These are phyloP conservation scores for Monosporozyma unispora DNA, from an alignment of 805 yeast genomes.

Conservation along the genomic window DNA sequence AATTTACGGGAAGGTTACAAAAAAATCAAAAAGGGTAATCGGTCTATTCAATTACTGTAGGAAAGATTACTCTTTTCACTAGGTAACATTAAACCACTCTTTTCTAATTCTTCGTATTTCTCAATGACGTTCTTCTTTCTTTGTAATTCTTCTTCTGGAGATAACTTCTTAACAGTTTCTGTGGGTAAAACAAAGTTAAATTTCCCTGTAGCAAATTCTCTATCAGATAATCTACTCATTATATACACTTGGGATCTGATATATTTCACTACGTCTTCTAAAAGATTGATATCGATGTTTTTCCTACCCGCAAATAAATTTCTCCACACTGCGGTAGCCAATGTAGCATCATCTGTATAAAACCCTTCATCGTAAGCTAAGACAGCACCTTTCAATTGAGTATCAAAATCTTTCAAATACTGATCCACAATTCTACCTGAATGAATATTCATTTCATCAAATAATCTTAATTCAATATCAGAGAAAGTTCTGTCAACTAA, in stretches of 20 bases:
- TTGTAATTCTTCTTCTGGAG: constrained; percentile 51
- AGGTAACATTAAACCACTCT: constrained; percentile 40
- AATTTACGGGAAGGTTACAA: too few species aligned
- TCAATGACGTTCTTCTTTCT: constrained; percentile 42
- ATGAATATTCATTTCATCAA: constrained; percentile 75
- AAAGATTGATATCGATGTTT: constrained; percentile 68
- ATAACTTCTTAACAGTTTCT: constrained; percentile 63
- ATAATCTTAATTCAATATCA: constrained; percentile 80
- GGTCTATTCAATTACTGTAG: constrained; percentile 37
- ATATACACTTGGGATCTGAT: constrained; percentile 85
- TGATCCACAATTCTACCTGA: constrained; percentile 77
- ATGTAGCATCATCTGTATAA: constrained; percentile 63
- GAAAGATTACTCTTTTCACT: constrained; percentile 48
- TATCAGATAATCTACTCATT: constrained; percentile 72
- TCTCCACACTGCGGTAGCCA: constrained; percentile 81
- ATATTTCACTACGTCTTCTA: constrained; percentile 85
- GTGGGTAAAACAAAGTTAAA: constrained; percentile 79
- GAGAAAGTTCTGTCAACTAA: constrained; percentile 80
- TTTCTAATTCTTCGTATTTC: constrained; percentile 43
- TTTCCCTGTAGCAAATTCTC: constrained; percentile 88
- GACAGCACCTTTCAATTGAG: constrained; percentile 82
- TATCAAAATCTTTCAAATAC: constrained; percentile 80
- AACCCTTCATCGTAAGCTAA: constrained; percentile 91
- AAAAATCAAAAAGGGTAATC: not conserved
- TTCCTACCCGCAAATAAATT: constrained; percentile 81